Conservation (phyloP, 164 flowering plant genomes). For the Sextonia rubra region DNA sequence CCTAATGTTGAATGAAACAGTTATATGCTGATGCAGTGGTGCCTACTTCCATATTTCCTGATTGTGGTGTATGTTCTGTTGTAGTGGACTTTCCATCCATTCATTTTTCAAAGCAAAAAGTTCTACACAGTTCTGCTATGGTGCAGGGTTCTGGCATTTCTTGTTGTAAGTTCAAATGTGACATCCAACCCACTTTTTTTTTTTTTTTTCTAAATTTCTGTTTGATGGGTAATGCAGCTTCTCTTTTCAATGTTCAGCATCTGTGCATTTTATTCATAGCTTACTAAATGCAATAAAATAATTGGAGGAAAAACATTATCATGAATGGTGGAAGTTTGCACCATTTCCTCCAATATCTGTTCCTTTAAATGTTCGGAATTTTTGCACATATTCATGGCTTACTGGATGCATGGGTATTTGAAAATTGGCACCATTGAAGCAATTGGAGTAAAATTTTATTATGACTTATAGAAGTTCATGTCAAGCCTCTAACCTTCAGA, state of each 20-base stretch:
- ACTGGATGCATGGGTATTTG: neutral
- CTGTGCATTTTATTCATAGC: too few relatives aligned
- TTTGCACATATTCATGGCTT: neutral
- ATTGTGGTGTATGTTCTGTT: conserved; percentile 21
- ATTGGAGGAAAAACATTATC: too few relatives aligned
- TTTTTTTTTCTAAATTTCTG: too few relatives aligned
- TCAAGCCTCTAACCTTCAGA: neutral
- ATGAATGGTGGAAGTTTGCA: too few relatives aligned
- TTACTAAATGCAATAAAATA: too few relatives aligned
- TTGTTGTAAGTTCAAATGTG: conserved; percentile 68
- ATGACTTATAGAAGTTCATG: neutral
- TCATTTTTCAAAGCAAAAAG: conserved; percentile 80
- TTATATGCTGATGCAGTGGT: neutral
- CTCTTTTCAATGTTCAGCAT: too few relatives aligned
- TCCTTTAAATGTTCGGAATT: neutral
- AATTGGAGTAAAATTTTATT: too few relatives aligned
- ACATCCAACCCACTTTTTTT: too few relatives aligned
- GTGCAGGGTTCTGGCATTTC: conserved; percentile 95
- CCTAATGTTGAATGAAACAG: neutral
- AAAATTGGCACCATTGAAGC: neutral
- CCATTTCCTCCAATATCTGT: too few relatives aligned
- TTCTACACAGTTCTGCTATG: conserved; percentile 92
- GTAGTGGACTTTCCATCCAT: conserved; percentile 99
- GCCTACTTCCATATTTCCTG: neutral
- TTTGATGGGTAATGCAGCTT: too few relatives aligned